A percentile compares a stretch with the other conserved stretches of the same genome.
Evolutionary conservation across 768 basidiomycete species (phyloP).

Genomic region (Mycena metata): DNA sequence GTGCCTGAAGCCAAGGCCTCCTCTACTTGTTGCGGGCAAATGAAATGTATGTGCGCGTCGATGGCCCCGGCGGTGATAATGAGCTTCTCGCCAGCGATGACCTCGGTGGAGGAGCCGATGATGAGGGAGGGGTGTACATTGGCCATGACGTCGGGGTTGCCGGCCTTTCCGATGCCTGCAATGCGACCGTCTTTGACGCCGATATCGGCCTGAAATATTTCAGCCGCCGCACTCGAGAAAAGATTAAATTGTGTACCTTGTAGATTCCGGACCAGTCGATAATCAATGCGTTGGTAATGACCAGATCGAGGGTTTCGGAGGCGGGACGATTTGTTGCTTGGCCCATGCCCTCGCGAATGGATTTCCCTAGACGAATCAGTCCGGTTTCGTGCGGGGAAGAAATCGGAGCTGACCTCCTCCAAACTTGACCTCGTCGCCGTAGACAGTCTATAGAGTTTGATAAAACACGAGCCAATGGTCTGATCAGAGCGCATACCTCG

Average conservation of each 20-base stretch:
- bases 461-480: not conserved
- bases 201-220: slow-evolving; percentile 83
- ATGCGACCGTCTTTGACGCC: slow-evolving; percentile 90
- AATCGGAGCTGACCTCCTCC: slow-evolving; percentile 77
- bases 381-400: not conserved
- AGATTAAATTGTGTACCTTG: slow-evolving; percentile 67
- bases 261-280: slow-evolving; percentile 96
- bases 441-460: slow-evolving; percentile 69
- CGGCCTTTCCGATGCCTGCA: slow-evolving; percentile 94
- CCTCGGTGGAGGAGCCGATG: slow-evolving; percentile 94
- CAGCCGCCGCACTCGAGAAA: not conserved
- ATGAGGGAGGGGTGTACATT: slow-evolving; percentile 78
- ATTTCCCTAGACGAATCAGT: slow-evolving; percentile 72
- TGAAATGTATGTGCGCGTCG: slow-evolving; percentile 94
- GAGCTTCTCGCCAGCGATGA: slow-evolving; percentile 94
- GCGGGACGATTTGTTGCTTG: slow-evolving; percentile 84
- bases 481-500: slow-evolving; percentile 57
- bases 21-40: slow-evolving; percentile 91
- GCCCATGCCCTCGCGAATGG: slow-evolving; percentile 97
- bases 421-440: slow-evolving; percentile 98
- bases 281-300: slow-evolving; percentile 96
- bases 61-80: slow-evolving; percentile 95
- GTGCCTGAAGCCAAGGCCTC: slow-evolving; percentile 89
- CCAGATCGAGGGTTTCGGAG: slow-evolving; percentile 82
- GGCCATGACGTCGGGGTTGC: slow-evolving; percentile 95